These are phyloP conservation scores for Hypoxylon trugodes DNA, from an alignment of 495 filamentous ascomycete genomes.

Conservation along the genomic window DNA sequence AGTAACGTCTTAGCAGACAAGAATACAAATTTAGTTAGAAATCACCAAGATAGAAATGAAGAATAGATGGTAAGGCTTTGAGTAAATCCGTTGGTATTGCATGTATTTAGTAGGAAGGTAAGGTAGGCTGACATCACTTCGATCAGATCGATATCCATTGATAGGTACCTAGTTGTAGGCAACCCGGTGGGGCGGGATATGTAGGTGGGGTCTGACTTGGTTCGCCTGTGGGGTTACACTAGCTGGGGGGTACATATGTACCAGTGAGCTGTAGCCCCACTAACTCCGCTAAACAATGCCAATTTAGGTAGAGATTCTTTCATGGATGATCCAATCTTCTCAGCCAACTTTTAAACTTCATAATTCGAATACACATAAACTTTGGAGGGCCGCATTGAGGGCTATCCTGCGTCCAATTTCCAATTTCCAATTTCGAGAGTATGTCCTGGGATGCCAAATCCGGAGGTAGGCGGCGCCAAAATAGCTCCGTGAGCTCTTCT, in stretches of 20 bases:
- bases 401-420: background rate
- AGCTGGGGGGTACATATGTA: background rate
- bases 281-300: too few relatives aligned
- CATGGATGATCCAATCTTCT: too few relatives aligned
- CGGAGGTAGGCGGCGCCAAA: conserved; percentile 46
- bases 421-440: too few relatives aligned
- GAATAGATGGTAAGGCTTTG: too few relatives aligned
- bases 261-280: background rate
- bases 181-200: background rate
- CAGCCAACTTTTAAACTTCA: background rate
- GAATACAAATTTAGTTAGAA: too few relatives aligned
- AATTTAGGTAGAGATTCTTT: too few relatives aligned
- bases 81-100: too few relatives aligned
- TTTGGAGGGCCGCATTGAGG: background rate
- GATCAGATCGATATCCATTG: too few relatives aligned
- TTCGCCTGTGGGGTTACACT: background rate
- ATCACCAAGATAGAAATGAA: too few relatives aligned
- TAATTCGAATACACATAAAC: background rate
- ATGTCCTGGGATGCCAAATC: conserved; percentile 54
- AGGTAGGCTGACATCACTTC: too few relatives aligned
- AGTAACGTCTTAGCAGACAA: too few relatives aligned
- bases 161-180: background rate
- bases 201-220: background rate
- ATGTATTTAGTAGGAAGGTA: too few relatives aligned
- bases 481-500: conserved; percentile 42